Percentiles rank a stretch among this genome's conserved stretches.
Conservation (phyloP, 441 rosid species). For the Pelargonium cotyledonis region DNA sequence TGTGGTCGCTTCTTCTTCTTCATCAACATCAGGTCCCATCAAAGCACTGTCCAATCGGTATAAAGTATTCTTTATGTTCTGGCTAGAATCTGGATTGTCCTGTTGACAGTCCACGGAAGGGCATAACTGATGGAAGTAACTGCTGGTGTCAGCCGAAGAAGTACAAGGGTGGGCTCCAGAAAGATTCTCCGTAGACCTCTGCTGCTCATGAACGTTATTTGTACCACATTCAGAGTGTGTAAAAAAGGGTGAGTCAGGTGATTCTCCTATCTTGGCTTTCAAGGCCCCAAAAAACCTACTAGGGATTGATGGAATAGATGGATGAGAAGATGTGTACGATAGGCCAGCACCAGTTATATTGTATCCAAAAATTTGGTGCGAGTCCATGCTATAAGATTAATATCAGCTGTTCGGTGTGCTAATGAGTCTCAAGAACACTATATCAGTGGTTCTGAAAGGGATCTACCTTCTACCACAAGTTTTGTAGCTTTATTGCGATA, state of each 20-base stretch:
- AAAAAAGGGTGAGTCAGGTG: slow-evolving; percentile 42
- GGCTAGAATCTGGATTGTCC: not conserved
- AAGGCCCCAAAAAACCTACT: slow-evolving; percentile 31
- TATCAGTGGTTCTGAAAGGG: slow-evolving; percentile 5
- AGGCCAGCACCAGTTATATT: slow-evolving; percentile 28
- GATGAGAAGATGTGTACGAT: slow-evolving; percentile 36
- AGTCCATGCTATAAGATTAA: slow-evolving; percentile 36
- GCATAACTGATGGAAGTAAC: slow-evolving; percentile 28
- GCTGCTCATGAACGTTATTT: slow-evolving; percentile 47
- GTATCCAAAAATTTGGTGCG: slow-evolving; percentile 28
- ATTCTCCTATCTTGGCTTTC: slow-evolving; percentile 30
- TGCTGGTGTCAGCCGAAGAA: slow-evolving; percentile 37
- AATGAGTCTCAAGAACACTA: slow-evolving; percentile 1
- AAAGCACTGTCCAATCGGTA: slow-evolving; percentile 47
- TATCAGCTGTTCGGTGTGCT: slow-evolving; percentile 23
- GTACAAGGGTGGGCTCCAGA: slow-evolving; percentile 41
- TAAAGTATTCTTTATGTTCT: slow-evolving; percentile 31
- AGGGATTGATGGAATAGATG: slow-evolving; percentile 34
- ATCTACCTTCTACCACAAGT: not conserved
- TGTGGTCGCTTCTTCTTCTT: slow-evolving; percentile 13
- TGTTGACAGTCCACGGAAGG: slow-evolving; percentile 22
- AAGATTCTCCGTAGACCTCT: slow-evolving; percentile 37
- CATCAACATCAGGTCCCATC: slow-evolving; percentile 41
- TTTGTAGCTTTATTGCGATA: not conserved
- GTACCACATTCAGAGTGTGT: slow-evolving; percentile 36